Evolutionary conservation across 2,329 filamentous ascomycete genomes (phyloP).

Genomic region (Paracamarosporium sp.): DNA sequence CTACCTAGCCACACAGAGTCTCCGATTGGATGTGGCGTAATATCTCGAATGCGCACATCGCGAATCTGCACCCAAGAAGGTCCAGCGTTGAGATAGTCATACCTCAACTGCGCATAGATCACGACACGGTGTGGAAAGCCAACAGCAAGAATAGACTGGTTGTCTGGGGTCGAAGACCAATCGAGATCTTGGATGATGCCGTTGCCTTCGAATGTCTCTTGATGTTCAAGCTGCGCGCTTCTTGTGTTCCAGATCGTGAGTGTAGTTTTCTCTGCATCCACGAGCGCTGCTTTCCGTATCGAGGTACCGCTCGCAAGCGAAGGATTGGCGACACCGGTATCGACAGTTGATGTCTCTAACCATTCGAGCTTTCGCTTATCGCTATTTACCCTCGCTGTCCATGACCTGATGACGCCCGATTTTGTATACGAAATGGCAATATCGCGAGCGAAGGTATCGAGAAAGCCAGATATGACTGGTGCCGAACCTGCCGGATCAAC

Average conservation of each 20-base stretch:
- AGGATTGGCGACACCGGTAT: conserved; percentile 76
- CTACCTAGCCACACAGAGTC: conserved; percentile 91
- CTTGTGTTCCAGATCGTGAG: conserved; percentile 92
- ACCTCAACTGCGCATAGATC: conserved; percentile 84
- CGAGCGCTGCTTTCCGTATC: conserved; percentile 84
- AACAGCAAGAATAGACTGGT: conserved; percentile 88
- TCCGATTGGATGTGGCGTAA: conserved; percentile 88
- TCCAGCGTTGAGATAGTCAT: conserved; percentile 86
- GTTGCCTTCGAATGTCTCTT: conserved; percentile 74
- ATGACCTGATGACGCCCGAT: conserved; percentile 77
- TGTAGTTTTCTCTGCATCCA: conserved; percentile 74
- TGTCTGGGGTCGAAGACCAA: conserved; percentile 91
- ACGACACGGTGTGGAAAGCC: conserved; percentile 87
- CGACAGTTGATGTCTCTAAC: conserved; percentile 80
- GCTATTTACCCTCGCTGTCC: conserved; percentile 78
- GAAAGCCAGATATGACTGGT: conserved; percentile 74
- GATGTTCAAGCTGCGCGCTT: conserved; percentile 80
- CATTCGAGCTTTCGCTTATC: conserved; percentile 72
- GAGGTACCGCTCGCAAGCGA: conserved; percentile 85
- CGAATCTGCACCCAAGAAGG: conserved; percentile 89
- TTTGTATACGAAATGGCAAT: conserved; percentile 85
- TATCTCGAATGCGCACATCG: conserved; percentile 79
- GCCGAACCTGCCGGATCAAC: conserved; percentile 84
- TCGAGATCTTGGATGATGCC: conserved; percentile 86
- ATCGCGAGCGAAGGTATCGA: conserved; percentile 86